Percentiles rank a stretch among this genome's conserved stretches.
phyloP scores from a whole-genome alignment of 306 rosid species.

The Castanea sativa region DNA sequence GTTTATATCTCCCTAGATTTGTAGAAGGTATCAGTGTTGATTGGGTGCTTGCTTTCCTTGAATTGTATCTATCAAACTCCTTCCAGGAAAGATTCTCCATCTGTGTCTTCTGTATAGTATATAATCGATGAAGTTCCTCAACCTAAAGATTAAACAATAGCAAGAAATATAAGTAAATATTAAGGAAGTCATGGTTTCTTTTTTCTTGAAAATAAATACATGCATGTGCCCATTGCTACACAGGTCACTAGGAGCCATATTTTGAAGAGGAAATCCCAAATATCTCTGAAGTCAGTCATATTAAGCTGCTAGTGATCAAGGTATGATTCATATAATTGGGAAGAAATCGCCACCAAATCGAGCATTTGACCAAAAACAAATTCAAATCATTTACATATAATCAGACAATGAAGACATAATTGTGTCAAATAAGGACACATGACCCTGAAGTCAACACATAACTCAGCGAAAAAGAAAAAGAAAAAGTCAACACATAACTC shows the following conservation, averaged over 20 bases:
- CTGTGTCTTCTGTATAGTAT: constrained; percentile 45
- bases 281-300: not conserved
- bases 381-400: not conserved
- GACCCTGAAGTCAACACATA: not conserved
- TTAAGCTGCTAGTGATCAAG: not conserved
- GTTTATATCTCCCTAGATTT: constrained; percentile 18
- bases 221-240: not conserved
- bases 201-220: no score
- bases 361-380: not conserved
- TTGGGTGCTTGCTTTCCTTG: constrained; percentile 21
- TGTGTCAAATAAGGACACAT: not conserved
- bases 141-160: constrained; percentile 36
- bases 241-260: not conserved
- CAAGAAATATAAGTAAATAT: not conserved
- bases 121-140: constrained; percentile 55
- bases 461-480: not conserved
- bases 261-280: not conserved
- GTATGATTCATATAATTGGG: not conserved
- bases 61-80: constrained; percentile 27
- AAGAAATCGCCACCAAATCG: not conserved
- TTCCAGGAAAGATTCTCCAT: constrained; percentile 36
- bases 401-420: not conserved
- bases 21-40: constrained; percentile 23
- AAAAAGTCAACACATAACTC: not conserved
- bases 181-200: not conserved